These are phyloP conservation scores for Asterophora lycoperdoides DNA, from an alignment of 768 basidiomycete genomes.

Conservation along the genomic window DNA sequence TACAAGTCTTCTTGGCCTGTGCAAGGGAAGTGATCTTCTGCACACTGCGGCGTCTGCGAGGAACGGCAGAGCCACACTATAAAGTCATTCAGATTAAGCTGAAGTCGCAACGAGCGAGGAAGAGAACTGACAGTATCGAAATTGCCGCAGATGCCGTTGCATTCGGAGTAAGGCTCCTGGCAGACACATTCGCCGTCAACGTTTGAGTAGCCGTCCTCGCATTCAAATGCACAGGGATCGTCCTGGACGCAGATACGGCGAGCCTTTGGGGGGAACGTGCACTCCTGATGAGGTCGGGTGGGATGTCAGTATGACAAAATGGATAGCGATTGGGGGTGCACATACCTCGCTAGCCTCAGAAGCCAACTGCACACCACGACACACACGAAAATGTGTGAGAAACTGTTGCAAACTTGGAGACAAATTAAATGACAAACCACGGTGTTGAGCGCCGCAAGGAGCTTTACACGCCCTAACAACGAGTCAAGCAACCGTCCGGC, in stretches of 20 bases:
- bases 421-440: too few relatives aligned
- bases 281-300: too few relatives aligned
- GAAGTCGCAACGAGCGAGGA: not conserved
- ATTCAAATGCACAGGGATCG: conserved; percentile 12
- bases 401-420: too few relatives aligned
- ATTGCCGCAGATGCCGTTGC: conserved; percentile 13
- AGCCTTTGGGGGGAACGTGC: conserved; percentile 5
- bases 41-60: conserved; percentile 5
- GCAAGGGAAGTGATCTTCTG: conserved; percentile 6
- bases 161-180: conserved; percentile 5
- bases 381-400: too few relatives aligned
- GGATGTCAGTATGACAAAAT: too few relatives aligned
- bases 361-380: too few relatives aligned
- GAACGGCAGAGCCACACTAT: conserved; percentile 6
- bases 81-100: too few relatives aligned
- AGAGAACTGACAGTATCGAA: conserved; percentile 6
- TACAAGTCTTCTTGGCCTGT: conserved; percentile 12
- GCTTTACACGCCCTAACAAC: too few relatives aligned
- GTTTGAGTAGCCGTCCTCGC: conserved; percentile 7
- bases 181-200: conserved; percentile 8
- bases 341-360: too few relatives aligned
- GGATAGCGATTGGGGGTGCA: too few relatives aligned
- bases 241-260: conserved; percentile 3
- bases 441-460: too few relatives aligned
- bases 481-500: too few relatives aligned